Evolutionary conservation across 495 filamentous ascomycete species (phyloP).

Genomic region (Trichoderma erinaceum): DNA sequence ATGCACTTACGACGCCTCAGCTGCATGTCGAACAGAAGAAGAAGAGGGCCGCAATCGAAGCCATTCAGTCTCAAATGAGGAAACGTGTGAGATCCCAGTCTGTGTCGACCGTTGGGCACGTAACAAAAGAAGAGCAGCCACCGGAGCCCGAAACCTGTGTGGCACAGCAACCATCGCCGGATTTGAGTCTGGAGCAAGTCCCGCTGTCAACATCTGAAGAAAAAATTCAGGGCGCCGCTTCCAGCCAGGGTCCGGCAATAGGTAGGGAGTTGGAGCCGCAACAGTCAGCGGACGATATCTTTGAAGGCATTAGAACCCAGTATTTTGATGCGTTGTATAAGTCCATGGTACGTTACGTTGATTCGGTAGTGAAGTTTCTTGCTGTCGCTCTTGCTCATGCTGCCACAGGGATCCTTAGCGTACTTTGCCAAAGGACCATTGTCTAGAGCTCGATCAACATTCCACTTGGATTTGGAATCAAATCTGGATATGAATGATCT

Average conservation of each 20-base stretch:
- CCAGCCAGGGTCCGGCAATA: slow-evolving; percentile 10
- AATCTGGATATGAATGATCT: slow-evolving; percentile 54
- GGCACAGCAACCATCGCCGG: not conserved
- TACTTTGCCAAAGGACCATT: slow-evolving; percentile 97
- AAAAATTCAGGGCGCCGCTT: not conserved
- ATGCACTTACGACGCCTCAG: slow-evolving; percentile 28
- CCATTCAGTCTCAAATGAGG: slow-evolving; percentile 43
- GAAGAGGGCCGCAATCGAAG: slow-evolving; percentile 46
- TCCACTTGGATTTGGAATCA: slow-evolving; percentile 53
- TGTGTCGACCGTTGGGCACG: slow-evolving; percentile 16
- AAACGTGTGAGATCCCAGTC: slow-evolving; percentile 29
- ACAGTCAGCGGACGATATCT: slow-evolving; percentile 56
- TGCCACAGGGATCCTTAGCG: slow-evolving; percentile 75
- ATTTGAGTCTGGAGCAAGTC: not conserved
- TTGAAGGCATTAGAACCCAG: slow-evolving; percentile 64
- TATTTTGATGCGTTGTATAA: slow-evolving; percentile 88
- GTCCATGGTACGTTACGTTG: slow-evolving; percentile 57
- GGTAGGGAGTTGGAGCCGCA: slow-evolving; percentile 25
- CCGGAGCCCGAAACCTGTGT: not conserved
- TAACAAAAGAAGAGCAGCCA: slow-evolving; percentile 8
- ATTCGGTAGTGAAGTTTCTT: not conserved
- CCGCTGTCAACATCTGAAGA: slow-evolving; percentile 16
- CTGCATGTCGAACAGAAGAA: slow-evolving; percentile 42
- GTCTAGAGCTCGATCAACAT: slow-evolving; percentile 74
- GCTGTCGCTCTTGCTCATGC: slow-evolving; percentile 23